phyloP scores from a whole-genome alignment of 257 asterid genomes.

The Solanum sparsipilum region DNA sequence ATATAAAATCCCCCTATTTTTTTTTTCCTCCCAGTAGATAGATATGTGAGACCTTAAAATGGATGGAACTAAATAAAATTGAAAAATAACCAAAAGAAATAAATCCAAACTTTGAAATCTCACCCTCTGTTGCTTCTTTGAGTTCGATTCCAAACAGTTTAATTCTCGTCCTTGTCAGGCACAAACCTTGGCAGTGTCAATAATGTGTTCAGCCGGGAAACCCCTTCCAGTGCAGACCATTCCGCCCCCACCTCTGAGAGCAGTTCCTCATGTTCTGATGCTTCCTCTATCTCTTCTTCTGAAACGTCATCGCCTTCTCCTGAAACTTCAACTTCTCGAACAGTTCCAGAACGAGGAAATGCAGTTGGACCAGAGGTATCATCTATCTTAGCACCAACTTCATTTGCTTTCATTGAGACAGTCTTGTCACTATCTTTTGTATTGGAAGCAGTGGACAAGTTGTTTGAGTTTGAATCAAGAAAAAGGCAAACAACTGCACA shows the following conservation, averaged over 20 bases:
- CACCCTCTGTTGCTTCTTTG: slow-evolving; percentile 23
- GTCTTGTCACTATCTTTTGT: slow-evolving; percentile 25
- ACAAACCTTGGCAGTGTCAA: slow-evolving; percentile 60
- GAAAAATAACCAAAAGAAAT: not conserved
- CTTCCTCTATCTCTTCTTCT: slow-evolving; percentile 16
- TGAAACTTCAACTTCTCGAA: slow-evolving; percentile 2
- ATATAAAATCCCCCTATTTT: slow-evolving; percentile 11
- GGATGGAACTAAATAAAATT: not conserved
- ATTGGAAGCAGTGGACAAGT: slow-evolving; percentile 13
- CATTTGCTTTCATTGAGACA: slow-evolving; percentile 10
- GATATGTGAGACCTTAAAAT: slow-evolving; percentile 15
- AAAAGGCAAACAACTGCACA: slow-evolving; percentile 84
- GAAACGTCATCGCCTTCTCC: slow-evolving; percentile 26
- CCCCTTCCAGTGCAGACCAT: slow-evolving; percentile 80
- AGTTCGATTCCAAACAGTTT: slow-evolving; percentile 30
- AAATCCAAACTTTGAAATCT: slow-evolving; percentile 3
- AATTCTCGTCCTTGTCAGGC: slow-evolving; percentile 40
- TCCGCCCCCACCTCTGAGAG: slow-evolving; percentile 28
- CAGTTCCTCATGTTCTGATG: slow-evolving; percentile 24
- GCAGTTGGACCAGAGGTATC: slow-evolving; percentile 9
- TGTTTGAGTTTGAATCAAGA: slow-evolving; percentile 36
- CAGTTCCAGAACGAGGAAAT: slow-evolving; percentile 20
- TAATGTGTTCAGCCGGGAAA: slow-evolving; percentile 60
- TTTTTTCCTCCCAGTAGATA: slow-evolving; percentile 5
- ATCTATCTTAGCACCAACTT: slow-evolving; percentile 4